Conservation (phyloP, 1,284 basidiomycete genomes). For the Sporisorium graminicola region DNA sequence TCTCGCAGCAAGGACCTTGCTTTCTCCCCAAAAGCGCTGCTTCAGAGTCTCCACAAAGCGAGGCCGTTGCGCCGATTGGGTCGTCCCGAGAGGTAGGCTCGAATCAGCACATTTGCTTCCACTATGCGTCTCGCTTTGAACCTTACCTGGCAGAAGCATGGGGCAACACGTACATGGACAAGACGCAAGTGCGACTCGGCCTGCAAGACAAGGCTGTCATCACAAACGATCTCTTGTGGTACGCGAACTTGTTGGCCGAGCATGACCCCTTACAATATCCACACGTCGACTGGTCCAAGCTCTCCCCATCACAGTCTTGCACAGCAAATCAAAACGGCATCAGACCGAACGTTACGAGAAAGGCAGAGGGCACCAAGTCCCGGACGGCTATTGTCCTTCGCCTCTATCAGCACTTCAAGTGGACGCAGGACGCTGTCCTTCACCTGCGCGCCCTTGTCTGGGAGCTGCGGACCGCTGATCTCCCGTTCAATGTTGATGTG, state of each 20-base stretch:
- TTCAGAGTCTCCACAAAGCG: not conserved
- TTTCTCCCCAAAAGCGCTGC: not conserved
- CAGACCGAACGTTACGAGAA: not conserved
- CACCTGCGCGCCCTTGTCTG: conserved; percentile 32
- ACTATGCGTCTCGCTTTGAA: conserved; percentile 20
- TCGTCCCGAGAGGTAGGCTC: not conserved
- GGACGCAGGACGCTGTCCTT: conserved; percentile 17
- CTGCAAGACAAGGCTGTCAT: not conserved
- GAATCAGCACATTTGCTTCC: conserved; percentile 8
- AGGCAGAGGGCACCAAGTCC: not conserved
- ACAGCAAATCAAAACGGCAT: not conserved
- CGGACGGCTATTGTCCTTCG: conserved; percentile 26
- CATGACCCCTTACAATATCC: conserved; percentile 2
- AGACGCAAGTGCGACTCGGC: conserved; percentile 4
- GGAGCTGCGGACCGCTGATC: conserved; percentile 20
- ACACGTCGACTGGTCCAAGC: conserved; percentile 10
- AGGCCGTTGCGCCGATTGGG: conserved; percentile 5
- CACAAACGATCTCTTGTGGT: conserved; percentile 22
- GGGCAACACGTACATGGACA: conserved; percentile 24
- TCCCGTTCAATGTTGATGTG: conserved; percentile 19
- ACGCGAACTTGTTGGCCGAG: conserved; percentile 27
- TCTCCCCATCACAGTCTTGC: not conserved
- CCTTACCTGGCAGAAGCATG: conserved; percentile 10
- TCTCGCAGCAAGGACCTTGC: not conserved
- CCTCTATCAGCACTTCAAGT: conserved; percentile 18